These are phyloP conservation scores for Trametes cinnabarina DNA, from an alignment of 768 basidiomycete genomes.

Conservation along the genomic window DNA sequence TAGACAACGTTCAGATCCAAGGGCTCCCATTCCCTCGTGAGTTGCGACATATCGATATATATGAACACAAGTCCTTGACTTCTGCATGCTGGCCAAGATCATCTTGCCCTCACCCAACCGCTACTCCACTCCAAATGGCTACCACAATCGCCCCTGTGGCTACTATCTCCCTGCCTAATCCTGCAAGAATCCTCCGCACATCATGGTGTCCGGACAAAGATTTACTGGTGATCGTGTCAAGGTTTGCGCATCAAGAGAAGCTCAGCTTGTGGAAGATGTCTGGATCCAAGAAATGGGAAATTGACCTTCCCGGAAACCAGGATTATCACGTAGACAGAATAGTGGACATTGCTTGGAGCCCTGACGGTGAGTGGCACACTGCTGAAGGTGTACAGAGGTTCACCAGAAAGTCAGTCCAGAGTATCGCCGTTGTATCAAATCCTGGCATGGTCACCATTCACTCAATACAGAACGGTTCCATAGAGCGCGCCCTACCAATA, in stretches of 20 bases:
- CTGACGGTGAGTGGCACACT: constrained; percentile 58
- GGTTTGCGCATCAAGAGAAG: constrained; percentile 64
- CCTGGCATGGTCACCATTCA: constrained; percentile 68
- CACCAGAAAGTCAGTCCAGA: constrained; percentile 45
- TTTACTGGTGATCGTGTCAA: constrained; percentile 64
- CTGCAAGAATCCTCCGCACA: constrained; percentile 55
- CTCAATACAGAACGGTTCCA: constrained; percentile 74
- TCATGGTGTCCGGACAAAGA: constrained; percentile 89
- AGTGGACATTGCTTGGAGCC: constrained; percentile 73
- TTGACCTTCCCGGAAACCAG: constrained; percentile 38
- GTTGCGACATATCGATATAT: no score
- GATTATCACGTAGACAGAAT: constrained; percentile 40
- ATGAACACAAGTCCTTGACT: background rate
- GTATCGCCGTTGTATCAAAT: constrained; percentile 64
- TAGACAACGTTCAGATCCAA: no score
- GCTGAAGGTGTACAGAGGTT: constrained; percentile 9
- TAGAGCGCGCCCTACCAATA: constrained; percentile 48
- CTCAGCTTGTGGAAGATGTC: constrained; percentile 80
- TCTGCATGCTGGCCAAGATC: no score
- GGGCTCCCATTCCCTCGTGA: no score
- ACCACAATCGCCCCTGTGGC: constrained; percentile 54
- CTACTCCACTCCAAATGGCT: constrained; percentile 8
- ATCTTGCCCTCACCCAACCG: background rate
- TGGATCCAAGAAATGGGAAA: constrained; percentile 80
- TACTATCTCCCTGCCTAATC: constrained; percentile 52